phyloP scores from a whole-genome alignment of 2,329 filamentous ascomycete genomes.

The Talaromyces funiculosus region DNA sequence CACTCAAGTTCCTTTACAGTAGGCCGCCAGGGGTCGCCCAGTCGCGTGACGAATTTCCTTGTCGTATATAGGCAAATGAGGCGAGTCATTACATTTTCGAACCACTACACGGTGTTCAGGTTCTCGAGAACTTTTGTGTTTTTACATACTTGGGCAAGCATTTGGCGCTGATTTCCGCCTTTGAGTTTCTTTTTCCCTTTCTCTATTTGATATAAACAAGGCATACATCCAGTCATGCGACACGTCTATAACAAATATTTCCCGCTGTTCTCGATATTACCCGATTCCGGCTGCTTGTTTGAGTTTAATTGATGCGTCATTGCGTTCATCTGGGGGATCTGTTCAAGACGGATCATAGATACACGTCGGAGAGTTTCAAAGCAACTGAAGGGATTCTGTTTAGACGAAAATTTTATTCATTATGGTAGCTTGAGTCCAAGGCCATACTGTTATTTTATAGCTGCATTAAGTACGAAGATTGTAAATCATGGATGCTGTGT shows the following conservation, averaged over 20 bases:
- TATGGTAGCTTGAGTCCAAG: neutral
- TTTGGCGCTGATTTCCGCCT: constrained; percentile 5
- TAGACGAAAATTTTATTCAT: constrained; percentile 1
- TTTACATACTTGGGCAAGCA: constrained; percentile 7
- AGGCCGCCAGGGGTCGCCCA: neutral
- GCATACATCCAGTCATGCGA: neutral
- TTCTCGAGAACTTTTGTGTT: constrained; percentile 1
- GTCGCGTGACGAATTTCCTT: constrained; percentile 2
- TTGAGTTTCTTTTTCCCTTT: neutral
- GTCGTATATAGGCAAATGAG: constrained; percentile 2
- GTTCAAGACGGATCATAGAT: constrained; percentile 11
- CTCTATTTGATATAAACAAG: neutral
- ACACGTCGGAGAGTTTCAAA: neutral
- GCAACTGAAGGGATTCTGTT: neutral
- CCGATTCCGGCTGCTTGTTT: neutral
- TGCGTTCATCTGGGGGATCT: neutral
- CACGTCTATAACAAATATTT: neutral
- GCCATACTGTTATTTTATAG: neutral
- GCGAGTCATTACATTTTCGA: constrained; percentile 6
- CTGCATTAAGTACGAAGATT: neutral
- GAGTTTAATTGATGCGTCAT: neutral
- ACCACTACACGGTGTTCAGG: constrained; percentile 5
- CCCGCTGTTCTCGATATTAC: neutral
- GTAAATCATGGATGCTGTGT: neutral
- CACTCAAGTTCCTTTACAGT: constrained; percentile 8